phyloP scores from a whole-genome alignment of 441 rosid species.

The Monsonia emarginata region DNA sequence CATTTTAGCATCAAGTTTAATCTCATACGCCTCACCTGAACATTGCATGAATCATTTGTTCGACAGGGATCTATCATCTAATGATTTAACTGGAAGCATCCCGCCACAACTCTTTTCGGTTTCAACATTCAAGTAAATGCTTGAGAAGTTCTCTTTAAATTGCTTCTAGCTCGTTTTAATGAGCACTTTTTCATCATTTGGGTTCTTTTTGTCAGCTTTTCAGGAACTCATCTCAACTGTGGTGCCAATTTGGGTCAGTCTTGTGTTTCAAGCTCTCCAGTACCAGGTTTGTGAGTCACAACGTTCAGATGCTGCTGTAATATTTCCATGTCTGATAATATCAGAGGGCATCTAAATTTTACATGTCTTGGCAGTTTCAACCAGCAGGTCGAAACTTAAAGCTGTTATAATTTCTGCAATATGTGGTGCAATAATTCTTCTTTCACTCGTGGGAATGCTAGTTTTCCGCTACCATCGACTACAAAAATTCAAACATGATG shows the following conservation, averaged over 20 bases:
- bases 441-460: constrained; percentile 40
- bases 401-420: constrained; percentile 40
- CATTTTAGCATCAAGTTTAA: background rate
- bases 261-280: constrained; percentile 50
- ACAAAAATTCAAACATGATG: constrained; percentile 33
- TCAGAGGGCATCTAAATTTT: constrained; percentile 9
- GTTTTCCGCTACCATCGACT: constrained; percentile 37
- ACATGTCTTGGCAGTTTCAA: constrained; percentile 35
- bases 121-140: constrained; percentile 59
- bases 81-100: constrained; percentile 53
- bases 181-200: constrained; percentile 2
- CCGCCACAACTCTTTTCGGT: constrained; percentile 52
- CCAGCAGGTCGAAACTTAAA: constrained; percentile 47
- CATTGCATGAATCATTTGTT: background rate
- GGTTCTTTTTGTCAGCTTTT: constrained; percentile 44
- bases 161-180: no score
- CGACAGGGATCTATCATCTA: constrained; percentile 74
- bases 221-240: constrained; percentile 58
- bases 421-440: constrained; percentile 44
- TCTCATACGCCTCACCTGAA: background rate
- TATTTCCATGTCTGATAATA: background rate
- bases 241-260: constrained; percentile 57
- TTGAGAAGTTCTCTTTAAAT: background rate
- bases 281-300: constrained; percentile 38
- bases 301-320: background rate